Conservation (phyloP, 192 early-diverging fungal genomes). For the Backusella parvicylindrica region DNA sequence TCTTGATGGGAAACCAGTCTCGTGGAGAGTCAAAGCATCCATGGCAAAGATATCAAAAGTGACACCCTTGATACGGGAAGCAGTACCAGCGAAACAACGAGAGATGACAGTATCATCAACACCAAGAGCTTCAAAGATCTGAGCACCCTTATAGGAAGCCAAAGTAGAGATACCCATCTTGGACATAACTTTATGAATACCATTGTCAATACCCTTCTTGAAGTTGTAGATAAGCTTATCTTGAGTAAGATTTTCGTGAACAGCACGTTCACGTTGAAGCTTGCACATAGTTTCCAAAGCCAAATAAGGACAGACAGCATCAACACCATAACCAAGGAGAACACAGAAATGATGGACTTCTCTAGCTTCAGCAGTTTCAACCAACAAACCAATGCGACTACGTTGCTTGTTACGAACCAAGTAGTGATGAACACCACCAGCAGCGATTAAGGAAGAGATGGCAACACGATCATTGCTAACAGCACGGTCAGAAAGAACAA, state of each 20-base stretch:
- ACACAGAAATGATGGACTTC: slow-evolving; percentile 97
- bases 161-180: slow-evolving; percentile 99
- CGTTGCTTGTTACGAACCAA: slow-evolving; percentile 87
- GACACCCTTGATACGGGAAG: slow-evolving; percentile 91
- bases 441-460: slow-evolving; percentile 81
- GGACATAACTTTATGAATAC: slow-evolving; percentile 98
- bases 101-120: slow-evolving; percentile 83
- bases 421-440: slow-evolving; percentile 93
- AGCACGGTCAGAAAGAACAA: slow-evolving; percentile 79
- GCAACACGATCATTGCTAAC: slow-evolving; percentile 67
- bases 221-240: slow-evolving; percentile 80
- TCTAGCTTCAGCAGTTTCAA: slow-evolving; percentile 92
- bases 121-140: slow-evolving; percentile 98
- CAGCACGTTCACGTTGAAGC: slow-evolving; percentile 77
- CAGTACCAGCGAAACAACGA: slow-evolving; percentile 93
- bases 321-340: slow-evolving; percentile 92
- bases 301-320: slow-evolving; percentile 93
- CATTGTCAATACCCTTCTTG: slow-evolving; percentile 86
- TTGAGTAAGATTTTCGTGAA: slow-evolving; percentile 58
- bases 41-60: slow-evolving; percentile 76
- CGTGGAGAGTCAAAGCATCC: slow-evolving; percentile 86
- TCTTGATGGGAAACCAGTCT: slow-evolving; percentile 76
- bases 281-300: slow-evolving; percentile 88
- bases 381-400: slow-evolving; percentile 80
- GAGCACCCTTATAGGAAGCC: slow-evolving; percentile 97